These are phyloP conservation scores for Borealophlyctis nickersoniae DNA, from an alignment of 192 early-diverging fungal genomes.

Conservation along the genomic window DNA sequence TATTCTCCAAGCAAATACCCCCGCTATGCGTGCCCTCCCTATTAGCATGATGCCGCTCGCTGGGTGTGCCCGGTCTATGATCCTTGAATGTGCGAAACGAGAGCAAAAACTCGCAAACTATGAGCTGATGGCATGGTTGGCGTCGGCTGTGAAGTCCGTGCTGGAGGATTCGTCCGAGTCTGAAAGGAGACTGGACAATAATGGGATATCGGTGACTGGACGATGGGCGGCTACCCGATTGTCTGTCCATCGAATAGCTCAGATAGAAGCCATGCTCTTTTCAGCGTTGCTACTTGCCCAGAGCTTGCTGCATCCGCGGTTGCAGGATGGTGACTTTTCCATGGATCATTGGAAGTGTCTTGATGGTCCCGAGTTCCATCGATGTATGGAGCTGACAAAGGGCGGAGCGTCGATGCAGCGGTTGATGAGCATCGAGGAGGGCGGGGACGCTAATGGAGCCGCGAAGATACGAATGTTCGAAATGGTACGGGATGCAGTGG, in stretches of 20 bases:
- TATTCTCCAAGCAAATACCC: conserved; percentile 10
- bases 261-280: conserved; percentile 13
- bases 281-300: conserved; percentile 11
- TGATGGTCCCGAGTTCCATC: conserved; percentile 22
- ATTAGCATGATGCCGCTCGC: conserved; percentile 1
- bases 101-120: conserved; percentile 16
- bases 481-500: background rate
- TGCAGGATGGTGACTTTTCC: background rate
- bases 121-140: conserved; percentile 18
- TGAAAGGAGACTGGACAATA: background rate
- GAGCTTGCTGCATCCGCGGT: conserved; percentile 5
- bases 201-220: background rate
- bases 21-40: conserved; percentile 1
- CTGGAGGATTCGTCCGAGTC: too few relatives aligned
- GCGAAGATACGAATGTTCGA: background rate
- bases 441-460: background rate
- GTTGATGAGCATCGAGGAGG: background rate
- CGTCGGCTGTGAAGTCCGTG: background rate
- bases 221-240: background rate
- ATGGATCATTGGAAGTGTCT: conserved; percentile 15
- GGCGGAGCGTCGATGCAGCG: conserved; percentile 16
- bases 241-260: conserved; percentile 18
- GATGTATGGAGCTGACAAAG: conserved; percentile 21
- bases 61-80: conserved; percentile 3
- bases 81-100: background rate